These are phyloP conservation scores for Pythium phragmitis DNA, from an alignment of 352 stramenopile genomes.

Conservation along the genomic window DNA sequence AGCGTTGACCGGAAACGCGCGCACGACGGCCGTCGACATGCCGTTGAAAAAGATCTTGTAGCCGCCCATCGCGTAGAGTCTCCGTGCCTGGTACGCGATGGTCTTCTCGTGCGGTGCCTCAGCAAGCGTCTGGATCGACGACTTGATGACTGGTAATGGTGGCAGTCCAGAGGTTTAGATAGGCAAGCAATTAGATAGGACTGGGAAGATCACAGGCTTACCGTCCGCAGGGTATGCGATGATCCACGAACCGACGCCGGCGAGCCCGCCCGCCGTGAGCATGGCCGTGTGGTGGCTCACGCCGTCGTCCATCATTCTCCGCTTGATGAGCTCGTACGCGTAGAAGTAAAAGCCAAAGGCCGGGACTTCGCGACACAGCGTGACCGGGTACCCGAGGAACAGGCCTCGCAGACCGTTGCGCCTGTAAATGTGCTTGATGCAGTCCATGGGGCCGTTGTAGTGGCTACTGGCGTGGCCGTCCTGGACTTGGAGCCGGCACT, in stretches of 20 bases:
- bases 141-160: slow-evolving; percentile 69
- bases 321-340: slow-evolving; percentile 80
- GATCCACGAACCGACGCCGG: slow-evolving; percentile 78
- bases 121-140: slow-evolving; percentile 77
- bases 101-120: slow-evolving; percentile 58
- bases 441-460: slow-evolving; percentile 72
- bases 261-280: slow-evolving; percentile 74
- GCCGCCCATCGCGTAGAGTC: slow-evolving; percentile 65
- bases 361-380: slow-evolving; percentile 72
- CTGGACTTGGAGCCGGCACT: slow-evolving; percentile 81
- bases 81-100: slow-evolving; percentile 67
- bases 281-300: slow-evolving; percentile 71
- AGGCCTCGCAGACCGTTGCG: slow-evolving; percentile 54
- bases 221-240: slow-evolving; percentile 82
- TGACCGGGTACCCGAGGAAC: slow-evolving; percentile 75
- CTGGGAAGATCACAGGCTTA: slow-evolving; percentile 22
- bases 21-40: slow-evolving; percentile 70
- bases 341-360: slow-evolving; percentile 86
- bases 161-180: not conserved
- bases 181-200: no score
- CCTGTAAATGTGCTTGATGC: slow-evolving; percentile 70
- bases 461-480: slow-evolving; percentile 57
- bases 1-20: slow-evolving; percentile 82
- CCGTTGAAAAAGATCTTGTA: slow-evolving; percentile 77
- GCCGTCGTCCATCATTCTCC: slow-evolving; percentile 52